Conservation (phyloP, 345 rosid genomes). For the Heritiera fomes region DNA sequence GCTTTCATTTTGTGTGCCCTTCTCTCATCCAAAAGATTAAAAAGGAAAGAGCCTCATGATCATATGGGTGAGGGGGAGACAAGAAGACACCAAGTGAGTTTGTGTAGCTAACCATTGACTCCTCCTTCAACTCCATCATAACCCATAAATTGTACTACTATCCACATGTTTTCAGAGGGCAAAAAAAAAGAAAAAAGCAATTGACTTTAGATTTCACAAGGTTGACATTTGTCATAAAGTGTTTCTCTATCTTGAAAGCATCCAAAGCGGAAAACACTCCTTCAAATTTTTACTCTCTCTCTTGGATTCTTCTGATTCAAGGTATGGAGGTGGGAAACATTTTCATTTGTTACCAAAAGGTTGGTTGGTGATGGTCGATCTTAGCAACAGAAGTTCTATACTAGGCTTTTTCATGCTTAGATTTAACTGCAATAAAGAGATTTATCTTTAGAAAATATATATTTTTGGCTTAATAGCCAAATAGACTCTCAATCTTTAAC, state of each 20-base stretch:
- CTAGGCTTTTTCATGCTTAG: not conserved
- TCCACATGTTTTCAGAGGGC: too few relatives aligned
- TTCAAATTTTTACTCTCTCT: not conserved
- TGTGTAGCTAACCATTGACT: constrained; percentile 45
- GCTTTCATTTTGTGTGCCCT: not conserved
- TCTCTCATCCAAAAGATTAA: not conserved
- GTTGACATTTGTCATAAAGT: constrained; percentile 40
- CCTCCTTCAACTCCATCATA: constrained; percentile 33
- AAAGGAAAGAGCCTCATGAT: constrained; percentile 21
- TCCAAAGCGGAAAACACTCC: constrained; percentile 35
- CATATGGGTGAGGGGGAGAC: constrained; percentile 37
- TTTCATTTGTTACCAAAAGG: constrained; percentile 27
- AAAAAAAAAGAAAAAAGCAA: constrained; percentile 28
- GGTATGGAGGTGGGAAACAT: constrained; percentile 46
- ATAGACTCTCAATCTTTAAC: too few relatives aligned
- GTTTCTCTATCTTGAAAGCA: constrained; percentile 31
- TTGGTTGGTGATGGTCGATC: not conserved
- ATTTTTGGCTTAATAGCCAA: too few relatives aligned
- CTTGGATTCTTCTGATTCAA: constrained; percentile 42
- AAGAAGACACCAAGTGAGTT: constrained; percentile 51
- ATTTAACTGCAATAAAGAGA: not conserved
- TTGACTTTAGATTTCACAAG: constrained; percentile 43
- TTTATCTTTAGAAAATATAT: not conserved
- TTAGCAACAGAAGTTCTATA: not conserved
- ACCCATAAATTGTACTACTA: constrained; percentile 28